Conservation (phyloP, 257 asterid species). For the Verbena officinalis region DNA sequence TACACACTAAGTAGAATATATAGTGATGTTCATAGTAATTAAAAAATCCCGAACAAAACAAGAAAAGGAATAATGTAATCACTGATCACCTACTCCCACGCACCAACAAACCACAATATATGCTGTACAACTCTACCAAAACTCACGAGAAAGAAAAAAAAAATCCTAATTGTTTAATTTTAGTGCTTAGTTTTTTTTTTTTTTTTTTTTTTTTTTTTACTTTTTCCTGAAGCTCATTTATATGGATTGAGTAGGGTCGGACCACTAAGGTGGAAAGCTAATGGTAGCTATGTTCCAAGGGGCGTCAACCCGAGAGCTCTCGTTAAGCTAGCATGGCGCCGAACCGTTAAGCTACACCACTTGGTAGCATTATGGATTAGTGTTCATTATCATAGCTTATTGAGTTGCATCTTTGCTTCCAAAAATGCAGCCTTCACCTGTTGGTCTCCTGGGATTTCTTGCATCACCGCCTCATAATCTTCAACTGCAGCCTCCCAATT, state of each 20-base stretch:
- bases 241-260: too few species aligned
- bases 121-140: neutral
- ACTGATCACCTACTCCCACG: neutral
- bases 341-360: too few species aligned
- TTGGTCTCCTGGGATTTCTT: slow-evolving; percentile 52
- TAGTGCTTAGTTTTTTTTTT: too few species aligned
- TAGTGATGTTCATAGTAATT: neutral
- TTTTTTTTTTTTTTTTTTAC: too few species aligned
- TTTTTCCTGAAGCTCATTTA: too few species aligned
- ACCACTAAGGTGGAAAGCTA: too few species aligned
- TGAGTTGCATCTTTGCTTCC: slow-evolving; percentile 43
- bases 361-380: neutral
- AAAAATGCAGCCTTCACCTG: slow-evolving; percentile 39
- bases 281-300: too few species aligned
- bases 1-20: neutral
- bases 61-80: neutral
- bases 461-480: slow-evolving; percentile 60
- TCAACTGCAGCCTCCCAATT: slow-evolving; percentile 67
- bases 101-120: neutral
- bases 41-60: neutral
- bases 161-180: too few species aligned
- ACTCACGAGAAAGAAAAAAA: neutral
- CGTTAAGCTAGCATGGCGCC: too few species aligned
- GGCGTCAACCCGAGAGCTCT: too few species aligned
- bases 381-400: slow-evolving; percentile 5